Percentiles rank a stretch among this genome's conserved stretches.
Evolutionary conservation across 768 basidiomycete genomes (phyloP).

Genomic region (Suillus bovinus): DNA sequence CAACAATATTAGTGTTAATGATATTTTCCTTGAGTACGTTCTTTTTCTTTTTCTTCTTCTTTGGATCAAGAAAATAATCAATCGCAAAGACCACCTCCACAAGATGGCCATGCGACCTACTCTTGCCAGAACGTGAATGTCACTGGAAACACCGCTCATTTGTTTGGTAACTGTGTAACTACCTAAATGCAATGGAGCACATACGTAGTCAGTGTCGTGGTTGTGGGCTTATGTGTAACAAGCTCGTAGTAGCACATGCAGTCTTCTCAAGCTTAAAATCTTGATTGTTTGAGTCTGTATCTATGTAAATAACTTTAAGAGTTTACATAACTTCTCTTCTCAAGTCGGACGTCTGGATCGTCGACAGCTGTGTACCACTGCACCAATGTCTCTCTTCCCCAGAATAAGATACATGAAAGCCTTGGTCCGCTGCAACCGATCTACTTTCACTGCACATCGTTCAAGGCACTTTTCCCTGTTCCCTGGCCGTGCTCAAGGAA

Average conservation of each 20-base stretch:
- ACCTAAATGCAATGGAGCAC: conserved; percentile 13
- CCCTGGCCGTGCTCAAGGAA: neutral
- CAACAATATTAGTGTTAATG: conserved; percentile 49
- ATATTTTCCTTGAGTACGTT: conserved; percentile 46
- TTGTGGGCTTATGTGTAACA: neutral
- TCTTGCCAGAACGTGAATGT: conserved; percentile 56
- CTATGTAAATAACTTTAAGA: no score
- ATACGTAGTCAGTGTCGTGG: neutral
- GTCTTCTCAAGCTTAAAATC: neutral
- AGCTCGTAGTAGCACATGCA: neutral
- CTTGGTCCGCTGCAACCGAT: neutral
- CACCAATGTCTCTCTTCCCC: conserved; percentile 13
- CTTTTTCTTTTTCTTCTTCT: neutral
- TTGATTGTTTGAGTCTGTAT: neutral
- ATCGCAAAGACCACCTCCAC: conserved; percentile 32
- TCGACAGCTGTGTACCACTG: conserved; percentile 8
- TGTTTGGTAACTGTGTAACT: conserved; percentile 39
- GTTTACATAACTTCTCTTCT: conserved; percentile 1
- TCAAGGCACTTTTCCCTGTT: conserved; percentile 2
- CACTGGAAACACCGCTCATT: conserved; percentile 41
- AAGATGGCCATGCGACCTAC: conserved; percentile 45
- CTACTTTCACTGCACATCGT: neutral
- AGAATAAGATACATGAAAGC: neutral
- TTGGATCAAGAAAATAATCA: neutral
- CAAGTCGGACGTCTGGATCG: conserved; percentile 3